Conservation (phyloP, 495 filamentous ascomycete genomes). For the Aspergillus ellipticus region DNA sequence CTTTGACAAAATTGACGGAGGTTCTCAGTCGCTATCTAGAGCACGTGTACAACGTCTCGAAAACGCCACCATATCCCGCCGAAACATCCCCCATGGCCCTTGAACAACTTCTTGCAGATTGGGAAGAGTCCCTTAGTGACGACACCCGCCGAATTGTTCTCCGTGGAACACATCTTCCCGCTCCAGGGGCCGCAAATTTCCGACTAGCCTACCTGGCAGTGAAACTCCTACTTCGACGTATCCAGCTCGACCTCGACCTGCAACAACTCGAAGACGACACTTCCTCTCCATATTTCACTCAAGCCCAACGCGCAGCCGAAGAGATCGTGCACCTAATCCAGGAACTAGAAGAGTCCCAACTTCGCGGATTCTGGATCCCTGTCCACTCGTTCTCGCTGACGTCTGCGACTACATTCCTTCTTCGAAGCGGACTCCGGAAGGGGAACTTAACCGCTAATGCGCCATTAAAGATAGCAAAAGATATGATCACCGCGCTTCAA, state of each 20-base stretch:
- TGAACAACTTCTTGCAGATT: conserved; percentile 22
- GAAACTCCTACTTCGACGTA: conserved; percentile 29
- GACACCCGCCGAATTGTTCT: conserved; percentile 23
- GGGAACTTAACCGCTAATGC: background rate
- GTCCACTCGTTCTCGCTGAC: conserved; percentile 28
- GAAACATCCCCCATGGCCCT: conserved; percentile 15
- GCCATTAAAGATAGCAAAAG: conserved; percentile 4
- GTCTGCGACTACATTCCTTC: conserved; percentile 29
- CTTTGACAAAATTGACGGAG: conserved; percentile 36
- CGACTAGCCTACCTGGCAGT: conserved; percentile 36
- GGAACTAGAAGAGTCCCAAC: conserved; percentile 23
- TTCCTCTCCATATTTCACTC: conserved; percentile 11
- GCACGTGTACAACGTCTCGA: conserved; percentile 30
- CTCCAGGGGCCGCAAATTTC: conserved; percentile 34
- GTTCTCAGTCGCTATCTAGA: conserved; percentile 34
- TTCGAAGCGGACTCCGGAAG: conserved; percentile 21
- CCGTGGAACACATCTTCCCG: conserved; percentile 17
- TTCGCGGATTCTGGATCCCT: conserved; percentile 36
- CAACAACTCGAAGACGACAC: conserved; percentile 12
- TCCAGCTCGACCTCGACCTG: conserved; percentile 27
- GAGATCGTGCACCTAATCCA: conserved; percentile 34
- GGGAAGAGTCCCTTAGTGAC: conserved; percentile 22
- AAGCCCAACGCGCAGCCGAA: conserved; percentile 30
- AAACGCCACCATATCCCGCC: conserved; percentile 5
- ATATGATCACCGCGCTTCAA: conserved; percentile 20